Base-by-base conservation (phyloP, 192 early-diverging fungal species). In the Jimgerdemannia flammicorona region DNA sequence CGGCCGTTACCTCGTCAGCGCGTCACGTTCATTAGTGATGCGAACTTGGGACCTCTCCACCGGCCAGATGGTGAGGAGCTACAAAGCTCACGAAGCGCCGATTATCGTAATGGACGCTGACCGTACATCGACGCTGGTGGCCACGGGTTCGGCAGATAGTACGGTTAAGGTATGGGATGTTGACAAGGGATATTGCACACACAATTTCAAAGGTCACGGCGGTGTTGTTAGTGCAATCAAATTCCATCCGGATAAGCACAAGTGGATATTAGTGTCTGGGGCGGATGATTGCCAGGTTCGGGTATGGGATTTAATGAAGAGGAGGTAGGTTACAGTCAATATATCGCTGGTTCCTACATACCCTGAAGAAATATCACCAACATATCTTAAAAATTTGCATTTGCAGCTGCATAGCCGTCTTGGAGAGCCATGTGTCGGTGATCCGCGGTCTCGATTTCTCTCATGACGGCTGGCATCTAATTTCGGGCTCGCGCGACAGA, bases 111-210 rank as follows among this genome's bases (percentile, higher is more conserved):
- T 98, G 95, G 94, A 91, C 67, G 94, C 95, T 76, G 97, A 98
- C 79, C 75, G 81, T 11, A 91, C 96, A 0, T 97, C 96, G 0
- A 95, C 96, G 0, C 79, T 99, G 40, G 94, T 98, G 6, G 98
- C 98, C 9, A 98, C 96, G 3, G 98, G 97, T 54, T 96, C 95
- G 14, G 96, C 98, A 2, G 98, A 99, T 81, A 91, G 90, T 73
- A 95, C 94, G 10, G 91, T 99, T 67, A 95, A 94, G 72, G 93
- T 98, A 9, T 99, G 97, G 97, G 96, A 99, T 81, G 93, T 96
- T 73, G 93, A 92, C 70, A 86, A 90, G 68, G 96, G 95, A 20
- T 96, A 88, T 83, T 95, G 94, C 77, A 98, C 98, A 71, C 98
- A 99, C 79, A 95, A 94, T 79, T 95, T 99, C 77, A 90, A 90